Conservation (phyloP, 2,329 filamentous ascomycete species). For the Fusarium tanahbumbuense region DNA sequence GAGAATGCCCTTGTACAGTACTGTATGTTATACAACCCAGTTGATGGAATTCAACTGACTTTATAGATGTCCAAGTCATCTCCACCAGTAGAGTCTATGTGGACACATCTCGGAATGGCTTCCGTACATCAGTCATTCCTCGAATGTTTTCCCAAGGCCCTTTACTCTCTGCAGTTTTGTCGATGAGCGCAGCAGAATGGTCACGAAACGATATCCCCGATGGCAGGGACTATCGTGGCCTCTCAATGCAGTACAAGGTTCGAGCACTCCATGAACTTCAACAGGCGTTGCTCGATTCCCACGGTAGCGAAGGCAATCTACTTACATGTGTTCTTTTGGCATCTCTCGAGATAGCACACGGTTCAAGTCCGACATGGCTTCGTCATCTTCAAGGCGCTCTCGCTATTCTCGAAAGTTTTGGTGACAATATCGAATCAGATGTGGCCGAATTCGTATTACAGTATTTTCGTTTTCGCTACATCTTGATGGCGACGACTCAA, state of each 20-base stretch:
- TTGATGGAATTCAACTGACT: background rate
- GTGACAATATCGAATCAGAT: slow-evolving; percentile 14
- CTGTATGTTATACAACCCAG: slow-evolving; percentile 21
- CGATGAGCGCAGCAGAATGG: slow-evolving; percentile 45
- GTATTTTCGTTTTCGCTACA: slow-evolving; percentile 43
- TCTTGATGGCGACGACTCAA: slow-evolving; percentile 41
- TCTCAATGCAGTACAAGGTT: slow-evolving; percentile 42
- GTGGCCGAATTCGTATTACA: slow-evolving; percentile 40
- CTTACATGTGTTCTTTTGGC: slow-evolving; percentile 41
- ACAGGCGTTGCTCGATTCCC: slow-evolving; percentile 14
- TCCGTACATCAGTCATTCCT: slow-evolving; percentile 41
- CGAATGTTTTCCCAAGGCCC: slow-evolving; percentile 33
- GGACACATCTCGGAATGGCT: slow-evolving; percentile 36
- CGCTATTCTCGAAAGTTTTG: slow-evolving; percentile 40
- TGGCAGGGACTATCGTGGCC: slow-evolving; percentile 35
- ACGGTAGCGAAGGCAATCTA: slow-evolving; percentile 36
- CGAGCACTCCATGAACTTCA: slow-evolving; percentile 37
- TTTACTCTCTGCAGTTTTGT: slow-evolving; percentile 37
- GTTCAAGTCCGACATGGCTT: slow-evolving; percentile 39
- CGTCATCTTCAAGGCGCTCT: slow-evolving; percentile 40
- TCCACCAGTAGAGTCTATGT: slow-evolving; percentile 43
- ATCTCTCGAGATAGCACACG: slow-evolving; percentile 42
- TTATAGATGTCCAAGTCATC: slow-evolving; percentile 38
- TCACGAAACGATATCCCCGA: slow-evolving; percentile 27
- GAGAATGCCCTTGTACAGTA: slow-evolving; percentile 40